Percentiles rank a stretch among this genome's conserved stretches.
Evolutionary conservation across 2,329 filamentous ascomycete species (phyloP).

Genomic region (Cytospora schulzeri): DNA sequence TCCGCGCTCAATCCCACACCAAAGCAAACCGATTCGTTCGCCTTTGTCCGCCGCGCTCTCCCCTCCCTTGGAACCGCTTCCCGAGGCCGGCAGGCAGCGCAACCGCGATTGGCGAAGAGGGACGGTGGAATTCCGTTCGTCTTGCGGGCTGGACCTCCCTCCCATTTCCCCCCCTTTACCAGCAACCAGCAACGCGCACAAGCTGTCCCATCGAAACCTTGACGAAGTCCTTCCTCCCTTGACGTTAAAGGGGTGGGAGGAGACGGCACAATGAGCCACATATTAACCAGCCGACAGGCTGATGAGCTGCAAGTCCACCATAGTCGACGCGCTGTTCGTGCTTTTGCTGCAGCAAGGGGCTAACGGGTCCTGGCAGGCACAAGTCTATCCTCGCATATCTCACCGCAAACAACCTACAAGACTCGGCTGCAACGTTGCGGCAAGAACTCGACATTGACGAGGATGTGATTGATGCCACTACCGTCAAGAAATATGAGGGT

Average conservation of each 20-base stretch:
- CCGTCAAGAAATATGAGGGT: constrained; percentile 91
- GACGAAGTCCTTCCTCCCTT: neutral
- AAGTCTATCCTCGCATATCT: constrained; percentile 93
- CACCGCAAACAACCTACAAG: constrained; percentile 69
- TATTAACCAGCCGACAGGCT: constrained; percentile 78
- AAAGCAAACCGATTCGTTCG: neutral
- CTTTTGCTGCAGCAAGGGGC: constrained; percentile 10
- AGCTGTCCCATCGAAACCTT: neutral
- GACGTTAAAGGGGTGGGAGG: constrained; percentile 13
- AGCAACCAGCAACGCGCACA: neutral
- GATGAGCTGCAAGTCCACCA: constrained; percentile 75
- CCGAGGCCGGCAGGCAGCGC: constrained; percentile 6
- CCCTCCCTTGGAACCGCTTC: neutral
- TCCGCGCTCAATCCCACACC: neutral
- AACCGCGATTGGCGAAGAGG: constrained; percentile 12
- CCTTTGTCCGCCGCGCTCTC: neutral
- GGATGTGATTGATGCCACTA: constrained; percentile 72
- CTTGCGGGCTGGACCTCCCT: neutral
- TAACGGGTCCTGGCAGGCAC: constrained; percentile 59
- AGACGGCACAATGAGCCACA: constrained; percentile 63
- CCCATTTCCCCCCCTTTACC: neutral
- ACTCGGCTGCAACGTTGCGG: constrained; percentile 70
- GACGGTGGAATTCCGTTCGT: neutral
- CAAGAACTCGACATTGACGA: constrained; percentile 75
- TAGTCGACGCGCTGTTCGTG: constrained; percentile 25